A percentile compares a stretch with the other conserved stretches of the same genome.
These are phyloP conservation scores for Fusarium pseudoanthophilum DNA, from an alignment of 2,329 filamentous ascomycete genomes.

Conservation along the genomic window DNA sequence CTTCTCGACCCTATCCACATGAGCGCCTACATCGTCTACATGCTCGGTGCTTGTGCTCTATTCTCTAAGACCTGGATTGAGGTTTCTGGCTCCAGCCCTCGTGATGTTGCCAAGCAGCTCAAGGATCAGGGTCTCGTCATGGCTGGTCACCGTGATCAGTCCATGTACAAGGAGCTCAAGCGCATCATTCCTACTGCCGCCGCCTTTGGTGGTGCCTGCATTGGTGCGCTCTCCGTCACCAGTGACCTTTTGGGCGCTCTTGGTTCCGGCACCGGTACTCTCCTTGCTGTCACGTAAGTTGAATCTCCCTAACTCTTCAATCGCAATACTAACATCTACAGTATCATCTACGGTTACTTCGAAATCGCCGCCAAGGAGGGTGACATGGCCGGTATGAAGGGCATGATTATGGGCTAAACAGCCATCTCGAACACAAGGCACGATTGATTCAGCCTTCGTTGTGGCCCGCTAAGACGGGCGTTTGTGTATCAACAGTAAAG, in stretches of 20 bases:
- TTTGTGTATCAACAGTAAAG: slow-evolving; percentile 46
- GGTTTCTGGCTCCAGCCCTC: slow-evolving; percentile 95
- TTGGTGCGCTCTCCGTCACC: slow-evolving; percentile 94
- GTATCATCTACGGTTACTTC: slow-evolving; percentile 99
- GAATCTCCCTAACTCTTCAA: slow-evolving; percentile 41
- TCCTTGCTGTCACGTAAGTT: slow-evolving; percentile 97
- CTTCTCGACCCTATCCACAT: slow-evolving; percentile 98
- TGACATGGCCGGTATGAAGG: slow-evolving; percentile 85
- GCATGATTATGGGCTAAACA: slow-evolving; percentile 75
- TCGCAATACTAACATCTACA: slow-evolving; percentile 55
- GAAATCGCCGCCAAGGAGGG: slow-evolving; percentile 99
- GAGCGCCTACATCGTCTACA: slow-evolving; percentile 93
- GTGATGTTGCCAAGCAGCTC: slow-evolving; percentile 98
- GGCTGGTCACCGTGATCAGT: slow-evolving; percentile 99
- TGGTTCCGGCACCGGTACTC: slow-evolving; percentile 95
- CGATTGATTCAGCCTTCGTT: slow-evolving; percentile 40
- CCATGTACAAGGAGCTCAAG: slow-evolving; percentile 99
- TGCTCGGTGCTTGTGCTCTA: slow-evolving; percentile 95
- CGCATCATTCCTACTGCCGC: slow-evolving; percentile 98
- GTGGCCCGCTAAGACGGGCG: slow-evolving; percentile 23
- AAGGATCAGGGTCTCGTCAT: slow-evolving; percentile 99
- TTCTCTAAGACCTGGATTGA: slow-evolving; percentile 99
- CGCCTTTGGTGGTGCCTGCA: slow-evolving; percentile 98
- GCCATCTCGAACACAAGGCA: slow-evolving; percentile 26
- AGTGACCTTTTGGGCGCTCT: slow-evolving; percentile 96